These are phyloP conservation scores for Dioszegia hungarica DNA, from an alignment of 768 basidiomycete species.

Conservation along the genomic window DNA sequence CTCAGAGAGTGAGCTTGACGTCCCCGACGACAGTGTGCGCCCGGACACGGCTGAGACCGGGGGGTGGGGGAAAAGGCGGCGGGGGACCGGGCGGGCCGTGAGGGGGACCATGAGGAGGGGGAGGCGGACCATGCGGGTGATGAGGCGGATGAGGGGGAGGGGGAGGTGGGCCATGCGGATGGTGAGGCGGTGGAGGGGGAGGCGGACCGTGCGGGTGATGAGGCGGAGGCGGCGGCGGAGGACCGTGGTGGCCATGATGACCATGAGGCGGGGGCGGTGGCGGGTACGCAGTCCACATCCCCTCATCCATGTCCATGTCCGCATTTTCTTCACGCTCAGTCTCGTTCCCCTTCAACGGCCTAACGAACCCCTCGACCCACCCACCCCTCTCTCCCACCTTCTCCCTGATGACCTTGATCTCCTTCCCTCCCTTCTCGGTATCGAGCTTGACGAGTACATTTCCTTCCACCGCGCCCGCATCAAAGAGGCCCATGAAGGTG, in stretches of 20 bases:
- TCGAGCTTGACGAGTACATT: slow-evolving; percentile 5
- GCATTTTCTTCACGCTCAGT: background rate
- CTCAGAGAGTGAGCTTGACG: slow-evolving; percentile 20
- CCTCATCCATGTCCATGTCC: too few species aligned
- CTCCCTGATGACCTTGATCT: slow-evolving; percentile 20
- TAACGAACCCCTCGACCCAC: slow-evolving; percentile 21
- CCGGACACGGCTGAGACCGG: background rate
- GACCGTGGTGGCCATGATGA: background rate
- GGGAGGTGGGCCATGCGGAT: slow-evolving; percentile 9
- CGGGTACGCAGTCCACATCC: too few species aligned
- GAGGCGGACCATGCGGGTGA: slow-evolving; percentile 8
- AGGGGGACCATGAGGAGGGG: slow-evolving; percentile 21
- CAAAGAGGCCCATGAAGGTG: slow-evolving; percentile 28
- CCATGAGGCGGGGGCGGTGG: too few species aligned
- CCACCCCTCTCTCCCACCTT: slow-evolving; percentile 20
- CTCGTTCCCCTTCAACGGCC: slow-evolving; percentile 5
- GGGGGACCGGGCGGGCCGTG: slow-evolving; percentile 10
- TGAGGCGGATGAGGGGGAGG: slow-evolving; percentile 10
- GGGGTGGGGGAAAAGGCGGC: slow-evolving; percentile 10
- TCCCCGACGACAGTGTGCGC: slow-evolving; percentile 30
- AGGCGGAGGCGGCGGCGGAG: slow-evolving; percentile 11
- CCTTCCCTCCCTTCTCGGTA: slow-evolving; percentile 17
- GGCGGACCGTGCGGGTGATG: slow-evolving; percentile 6
- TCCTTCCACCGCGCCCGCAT: slow-evolving; percentile 20
- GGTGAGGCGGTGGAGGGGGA: too few species aligned